Conservation (phyloP, 108 stramenopile genomes). For the Nitzschia sp. region DNA sequence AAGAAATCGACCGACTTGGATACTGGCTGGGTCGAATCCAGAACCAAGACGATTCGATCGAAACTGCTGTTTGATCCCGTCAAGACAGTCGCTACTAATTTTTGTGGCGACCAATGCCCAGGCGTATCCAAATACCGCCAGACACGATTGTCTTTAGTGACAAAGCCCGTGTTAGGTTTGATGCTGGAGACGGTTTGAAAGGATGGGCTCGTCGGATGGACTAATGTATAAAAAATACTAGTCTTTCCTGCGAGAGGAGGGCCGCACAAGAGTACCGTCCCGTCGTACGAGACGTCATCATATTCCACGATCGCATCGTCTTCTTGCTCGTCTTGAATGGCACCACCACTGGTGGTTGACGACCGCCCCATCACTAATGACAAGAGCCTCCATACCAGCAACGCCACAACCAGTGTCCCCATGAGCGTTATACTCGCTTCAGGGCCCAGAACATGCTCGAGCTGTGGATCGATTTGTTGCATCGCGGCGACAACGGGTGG, state of each 20-base stretch:
- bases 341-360: constrained; percentile 13
- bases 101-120: constrained; percentile 47
- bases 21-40: constrained; percentile 73
- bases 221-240: constrained; percentile 36
- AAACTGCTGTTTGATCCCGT: background rate
- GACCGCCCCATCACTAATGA: background rate
- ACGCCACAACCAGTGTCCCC: constrained; percentile 16
- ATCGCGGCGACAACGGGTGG: constrained; percentile 49
- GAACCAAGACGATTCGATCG: constrained; percentile 45
- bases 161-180: constrained; percentile 60
- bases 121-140: constrained; percentile 73
- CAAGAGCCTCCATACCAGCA: constrained; percentile 2
- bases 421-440: constrained; percentile 35
- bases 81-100: constrained; percentile 14
- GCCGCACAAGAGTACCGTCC: constrained; percentile 47
- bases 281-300: constrained; percentile 21
- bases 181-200: constrained; percentile 61
- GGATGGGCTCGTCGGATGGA: background rate
- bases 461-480: constrained; percentile 33
- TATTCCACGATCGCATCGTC: constrained; percentile 27
- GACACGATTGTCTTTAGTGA: background rate
- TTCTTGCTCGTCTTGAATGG: constrained; percentile 36
- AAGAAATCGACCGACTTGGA: constrained; percentile 59
- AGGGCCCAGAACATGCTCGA: constrained; percentile 43
- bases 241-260: constrained; percentile 49